These are phyloP conservation scores for Passalora sequoiae DNA, from an alignment of 2,329 filamentous ascomycete genomes.

Conservation along the genomic window DNA sequence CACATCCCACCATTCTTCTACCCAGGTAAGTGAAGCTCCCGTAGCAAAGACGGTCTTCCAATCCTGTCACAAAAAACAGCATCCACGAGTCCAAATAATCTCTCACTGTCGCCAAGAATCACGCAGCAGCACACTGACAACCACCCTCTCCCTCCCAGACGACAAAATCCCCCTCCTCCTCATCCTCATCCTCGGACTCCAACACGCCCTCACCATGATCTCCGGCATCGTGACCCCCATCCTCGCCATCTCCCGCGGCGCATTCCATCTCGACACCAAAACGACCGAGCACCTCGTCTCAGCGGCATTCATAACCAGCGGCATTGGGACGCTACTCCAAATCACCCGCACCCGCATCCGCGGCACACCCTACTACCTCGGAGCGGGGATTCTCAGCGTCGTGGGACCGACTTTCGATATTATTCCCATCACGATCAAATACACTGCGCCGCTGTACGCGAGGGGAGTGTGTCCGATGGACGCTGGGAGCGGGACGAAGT, in stretches of 20 bases:
- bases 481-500: slow-evolving; percentile 10
- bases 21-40: no score
- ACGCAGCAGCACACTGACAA: no score
- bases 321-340: slow-evolving; percentile 17
- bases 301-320: slow-evolving; percentile 21
- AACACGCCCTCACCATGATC: slow-evolving; percentile 21
- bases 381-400: slow-evolving; percentile 14
- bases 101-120: no score
- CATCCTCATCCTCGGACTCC: slow-evolving; percentile 19
- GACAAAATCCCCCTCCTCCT: slow-evolving; percentile 21
- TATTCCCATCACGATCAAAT: slow-evolving; percentile 20
- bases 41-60: no score
- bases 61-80: no score
- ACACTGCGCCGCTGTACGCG: slow-evolving; percentile 13
- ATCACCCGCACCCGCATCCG: slow-evolving; percentile 16
- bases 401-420: slow-evolving; percentile 22
- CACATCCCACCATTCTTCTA: slow-evolving; percentile 21
- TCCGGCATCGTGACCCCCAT: slow-evolving; percentile 21
- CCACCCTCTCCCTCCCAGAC: no score
- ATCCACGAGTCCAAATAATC: no score
- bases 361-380: slow-evolving; percentile 17
- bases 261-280: slow-evolving; percentile 16
- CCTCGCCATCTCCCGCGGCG: slow-evolving; percentile 14
- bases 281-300: slow-evolving; percentile 18
- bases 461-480: slow-evolving; percentile 10